These are phyloP conservation scores for Russula brevipes DNA, from an alignment of 768 basidiomycete genomes.

Conservation along the genomic window DNA sequence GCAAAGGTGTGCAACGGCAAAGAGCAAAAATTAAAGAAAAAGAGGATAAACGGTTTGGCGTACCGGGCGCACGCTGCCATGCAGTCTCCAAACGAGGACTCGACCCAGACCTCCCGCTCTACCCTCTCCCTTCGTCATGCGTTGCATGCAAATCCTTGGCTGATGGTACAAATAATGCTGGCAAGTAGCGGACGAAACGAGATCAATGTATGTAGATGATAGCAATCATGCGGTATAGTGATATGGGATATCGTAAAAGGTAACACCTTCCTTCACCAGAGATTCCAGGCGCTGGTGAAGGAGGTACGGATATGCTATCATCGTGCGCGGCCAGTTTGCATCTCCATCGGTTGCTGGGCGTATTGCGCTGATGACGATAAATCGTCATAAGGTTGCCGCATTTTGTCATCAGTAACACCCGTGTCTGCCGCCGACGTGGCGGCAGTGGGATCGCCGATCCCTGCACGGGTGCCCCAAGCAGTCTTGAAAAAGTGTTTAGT, in stretches of 20 bases:
- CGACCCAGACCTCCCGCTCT: neutral
- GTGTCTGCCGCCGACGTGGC: conserved; percentile 65
- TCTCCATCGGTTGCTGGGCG: conserved; percentile 30
- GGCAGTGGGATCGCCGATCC: conserved; percentile 78
- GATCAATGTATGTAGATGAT: conserved; percentile 25
- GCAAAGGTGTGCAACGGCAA: neutral
- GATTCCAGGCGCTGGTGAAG: neutral
- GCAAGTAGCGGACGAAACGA: conserved; percentile 14
- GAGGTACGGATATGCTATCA: conserved; percentile 18
- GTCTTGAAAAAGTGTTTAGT: conserved; percentile 44
- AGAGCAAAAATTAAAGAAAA: neutral
- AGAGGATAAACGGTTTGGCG: neutral
- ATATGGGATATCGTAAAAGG: conserved; percentile 18
- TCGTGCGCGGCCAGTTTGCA: conserved; percentile 31
- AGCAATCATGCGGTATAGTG: conserved; percentile 21
- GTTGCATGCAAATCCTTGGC: neutral
- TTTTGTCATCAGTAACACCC: conserved; percentile 25
- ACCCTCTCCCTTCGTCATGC: neutral
- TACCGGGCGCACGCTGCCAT: conserved; percentile 8
- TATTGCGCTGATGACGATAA: conserved; percentile 26
- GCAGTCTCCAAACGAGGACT: neutral
- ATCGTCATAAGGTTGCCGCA: conserved; percentile 22
- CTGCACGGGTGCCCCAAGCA: conserved; percentile 93
- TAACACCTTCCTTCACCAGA: conserved; percentile 2
- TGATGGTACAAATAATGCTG: conserved; percentile 18